Base-by-base conservation (phyloP, 352 stramenopile genomes). In the Detonula confervacea region DNA sequence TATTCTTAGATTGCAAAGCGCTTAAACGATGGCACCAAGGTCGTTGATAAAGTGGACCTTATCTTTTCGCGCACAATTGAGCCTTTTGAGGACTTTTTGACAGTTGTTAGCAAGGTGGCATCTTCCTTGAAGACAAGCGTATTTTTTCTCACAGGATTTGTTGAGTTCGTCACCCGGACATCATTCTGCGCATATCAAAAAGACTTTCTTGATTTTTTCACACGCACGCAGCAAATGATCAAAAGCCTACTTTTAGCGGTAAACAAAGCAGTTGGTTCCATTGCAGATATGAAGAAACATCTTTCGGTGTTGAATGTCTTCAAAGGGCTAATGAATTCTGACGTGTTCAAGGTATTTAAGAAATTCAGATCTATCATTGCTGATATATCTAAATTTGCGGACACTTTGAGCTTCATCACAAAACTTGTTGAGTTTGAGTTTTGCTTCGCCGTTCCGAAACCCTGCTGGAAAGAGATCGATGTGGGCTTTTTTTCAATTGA, bases 161-260 rank as follows among this genome's bases (percentile, higher is more conserved):
- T 73, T 42, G 64, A 63, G 27, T 51, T 73, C 42, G 39, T 73
- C 16, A 66, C 64, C 29, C 33, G 52, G 30, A 47, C 52, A 18
- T 29, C 52, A 11, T 73, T 65, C 24, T 73, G 64, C 27, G 20
- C 64, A 30, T 59, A 69, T 52, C 5, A 29, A 25, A 69, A 69
- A 12, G 60, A 22, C 6, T 6, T 27, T 12, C 12, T 20, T n/a
- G 27, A 16, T 16, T 22, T 4, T 14, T 37, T 54, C 47, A 69
- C 47, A 22, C 7, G 47, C 2, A 52, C 63, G 60, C 60, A 69
- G 37, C 35, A 4, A 2, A 62, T 33, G 60, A 35, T 69, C 9
- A 69, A 6, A 35, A 20, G 7, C 6, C 22, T 69, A 8, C 16
- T 59, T 8, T 6, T 5, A 59, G n/a, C 12, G 6, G 16, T 59